These are phyloP conservation scores for Tripterygium wilfordii DNA, from an alignment of 177 flowering plant species.

Conservation along the genomic window DNA sequence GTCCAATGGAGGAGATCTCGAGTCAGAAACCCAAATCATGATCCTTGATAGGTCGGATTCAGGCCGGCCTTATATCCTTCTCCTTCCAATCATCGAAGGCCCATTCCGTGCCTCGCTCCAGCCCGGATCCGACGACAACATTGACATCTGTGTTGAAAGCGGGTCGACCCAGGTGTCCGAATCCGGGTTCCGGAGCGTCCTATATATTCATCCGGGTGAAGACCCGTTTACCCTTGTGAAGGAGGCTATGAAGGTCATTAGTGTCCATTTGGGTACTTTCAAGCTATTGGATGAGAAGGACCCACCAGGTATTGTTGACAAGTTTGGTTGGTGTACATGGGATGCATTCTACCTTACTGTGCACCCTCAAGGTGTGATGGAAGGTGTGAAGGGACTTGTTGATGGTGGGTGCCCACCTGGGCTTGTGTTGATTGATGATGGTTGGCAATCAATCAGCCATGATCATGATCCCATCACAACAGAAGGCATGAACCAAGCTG, in stretches of 20 bases:
- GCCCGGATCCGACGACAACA: conserved; percentile 45
- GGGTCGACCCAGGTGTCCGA: conserved; percentile 56
- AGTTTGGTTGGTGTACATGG: conserved; percentile 99
- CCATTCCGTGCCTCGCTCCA: conserved; percentile 72
- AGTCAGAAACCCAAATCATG: conserved; percentile 75
- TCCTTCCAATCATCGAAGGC: conserved; percentile 77
- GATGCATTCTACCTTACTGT: conserved; percentile 89
- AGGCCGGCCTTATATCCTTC: conserved; percentile 67
- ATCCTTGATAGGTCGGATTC: conserved; percentile 49
- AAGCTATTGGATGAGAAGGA: conserved; percentile 69
- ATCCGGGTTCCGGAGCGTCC: conserved; percentile 22
- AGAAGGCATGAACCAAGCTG: conserved; percentile 54
- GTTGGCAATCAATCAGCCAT: conserved; percentile 74
- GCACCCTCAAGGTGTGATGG: conserved; percentile 74
- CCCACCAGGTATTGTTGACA: conserved; percentile 82
- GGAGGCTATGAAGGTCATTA: conserved; percentile 56
- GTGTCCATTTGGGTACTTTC: conserved; percentile 66
- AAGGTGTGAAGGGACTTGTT: conserved; percentile 59
- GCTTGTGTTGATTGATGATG: conserved; percentile 77
- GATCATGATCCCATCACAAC: conserved; percentile 41
- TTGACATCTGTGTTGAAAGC: conserved; percentile 77
- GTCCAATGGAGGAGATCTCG: conserved; percentile 58
- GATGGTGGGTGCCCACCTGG: conserved; percentile 93
- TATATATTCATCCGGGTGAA: conserved; percentile 64
- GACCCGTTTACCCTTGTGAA: conserved; percentile 67